Conservation (phyloP, 2,329 filamentous ascomycete genomes). For the Lasiodiplodia gonubiensis region DNA sequence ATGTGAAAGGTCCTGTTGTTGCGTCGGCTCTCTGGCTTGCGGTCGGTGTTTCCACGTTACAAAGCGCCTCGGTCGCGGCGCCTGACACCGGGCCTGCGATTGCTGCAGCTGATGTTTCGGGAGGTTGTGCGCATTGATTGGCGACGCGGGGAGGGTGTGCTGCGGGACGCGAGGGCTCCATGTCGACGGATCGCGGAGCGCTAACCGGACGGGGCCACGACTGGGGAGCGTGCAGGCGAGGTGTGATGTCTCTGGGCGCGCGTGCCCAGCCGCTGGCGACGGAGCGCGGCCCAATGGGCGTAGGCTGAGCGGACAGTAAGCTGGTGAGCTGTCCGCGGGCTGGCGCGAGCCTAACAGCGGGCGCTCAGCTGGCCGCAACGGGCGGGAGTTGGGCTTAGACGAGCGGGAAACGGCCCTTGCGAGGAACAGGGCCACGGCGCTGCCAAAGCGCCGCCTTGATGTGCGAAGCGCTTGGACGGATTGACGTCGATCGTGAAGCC, state of each 20-base stretch:
- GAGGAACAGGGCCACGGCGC: slow-evolving; percentile 12
- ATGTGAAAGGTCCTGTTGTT: background rate
- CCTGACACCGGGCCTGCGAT: slow-evolving; percentile 6
- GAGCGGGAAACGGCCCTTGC: background rate
- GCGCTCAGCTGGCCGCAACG: background rate
- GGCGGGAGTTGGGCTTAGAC: slow-evolving; percentile 10
- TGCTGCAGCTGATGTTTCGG: slow-evolving; percentile 17
- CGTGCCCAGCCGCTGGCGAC: slow-evolving; percentile 2
- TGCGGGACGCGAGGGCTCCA: background rate
- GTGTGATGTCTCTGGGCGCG: slow-evolving; percentile 16
- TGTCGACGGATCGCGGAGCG: slow-evolving; percentile 16
- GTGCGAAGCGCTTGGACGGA: slow-evolving; percentile 12
- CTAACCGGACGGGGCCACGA: slow-evolving; percentile 14
- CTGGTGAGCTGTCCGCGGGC: slow-evolving; percentile 12
- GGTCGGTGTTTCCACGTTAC: background rate
- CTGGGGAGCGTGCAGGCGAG: slow-evolving; percentile 20
- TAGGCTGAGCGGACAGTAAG: background rate
- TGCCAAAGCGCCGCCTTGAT: slow-evolving; percentile 15
- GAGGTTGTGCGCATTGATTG: slow-evolving; percentile 6
- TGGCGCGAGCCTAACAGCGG: background rate
- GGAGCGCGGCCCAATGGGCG: slow-evolving; percentile 6
- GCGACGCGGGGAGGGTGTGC: background rate
- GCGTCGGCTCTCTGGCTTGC: background rate
- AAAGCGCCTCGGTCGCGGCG: slow-evolving; percentile 1
- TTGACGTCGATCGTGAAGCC: slow-evolving; percentile 22